phyloP scores from a whole-genome alignment of 1,284 basidiomycete species.

The Kwoniella shivajii region DNA sequence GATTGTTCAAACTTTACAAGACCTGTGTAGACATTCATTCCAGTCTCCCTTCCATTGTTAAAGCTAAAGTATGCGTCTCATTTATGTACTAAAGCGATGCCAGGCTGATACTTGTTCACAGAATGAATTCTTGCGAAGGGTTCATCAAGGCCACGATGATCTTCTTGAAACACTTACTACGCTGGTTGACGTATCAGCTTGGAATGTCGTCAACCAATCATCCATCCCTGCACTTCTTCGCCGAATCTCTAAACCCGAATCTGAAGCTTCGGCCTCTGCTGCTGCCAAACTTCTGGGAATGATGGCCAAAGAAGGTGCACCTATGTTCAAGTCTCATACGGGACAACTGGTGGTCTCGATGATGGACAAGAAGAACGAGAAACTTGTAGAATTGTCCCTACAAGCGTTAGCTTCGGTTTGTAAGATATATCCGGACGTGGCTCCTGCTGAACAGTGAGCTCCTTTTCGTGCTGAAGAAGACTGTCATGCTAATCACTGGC shows the following conservation, averaged over 20 bases:
- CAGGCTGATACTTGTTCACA: conserved; percentile 45
- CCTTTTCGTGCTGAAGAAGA: conserved; percentile 7
- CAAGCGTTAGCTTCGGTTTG: conserved; percentile 73
- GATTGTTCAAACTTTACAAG: conserved; percentile 81
- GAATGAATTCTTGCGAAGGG: conserved; percentile 73
- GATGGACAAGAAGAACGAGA: conserved; percentile 64
- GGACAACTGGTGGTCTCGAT: conserved; percentile 72
- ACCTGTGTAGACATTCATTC: conserved; percentile 79
- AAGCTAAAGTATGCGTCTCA: conserved; percentile 64
- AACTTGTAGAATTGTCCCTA: conserved; percentile 68
- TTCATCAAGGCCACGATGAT: conserved; percentile 69
- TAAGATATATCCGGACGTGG: conserved; percentile 62
- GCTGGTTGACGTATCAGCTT: conserved; percentile 72
- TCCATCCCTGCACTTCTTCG: conserved; percentile 74
- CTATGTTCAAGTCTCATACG: conserved; percentile 72
- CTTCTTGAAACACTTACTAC: conserved; percentile 69
- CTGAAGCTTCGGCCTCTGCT: conserved; percentile 21
- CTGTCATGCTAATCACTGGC: conserved; percentile 6
- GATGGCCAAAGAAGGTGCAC: conserved; percentile 77
- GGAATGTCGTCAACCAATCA: conserved; percentile 79
- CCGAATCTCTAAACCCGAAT: conserved; percentile 58
- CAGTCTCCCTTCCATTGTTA: conserved; percentile 77
- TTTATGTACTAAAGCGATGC: not conserved
- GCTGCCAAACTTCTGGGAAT: conserved; percentile 55
- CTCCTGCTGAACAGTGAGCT: conserved; percentile 69